These are phyloP conservation scores for Calonectria henricotiae DNA, from an alignment of 2,329 filamentous ascomycete genomes.

Conservation along the genomic window DNA sequence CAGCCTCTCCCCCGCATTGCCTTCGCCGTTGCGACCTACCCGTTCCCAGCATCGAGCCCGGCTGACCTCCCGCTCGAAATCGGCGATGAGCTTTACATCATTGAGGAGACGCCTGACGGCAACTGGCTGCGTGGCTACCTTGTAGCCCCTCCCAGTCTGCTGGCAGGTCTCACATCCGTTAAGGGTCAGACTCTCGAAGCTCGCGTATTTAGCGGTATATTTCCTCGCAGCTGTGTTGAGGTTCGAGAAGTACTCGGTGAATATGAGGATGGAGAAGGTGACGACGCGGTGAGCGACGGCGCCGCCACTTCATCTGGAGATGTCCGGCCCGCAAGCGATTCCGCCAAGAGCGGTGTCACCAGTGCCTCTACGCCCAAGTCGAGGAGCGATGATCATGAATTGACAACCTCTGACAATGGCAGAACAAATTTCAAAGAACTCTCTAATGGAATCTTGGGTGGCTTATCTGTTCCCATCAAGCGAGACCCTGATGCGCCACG, in stretches of 20 bases:
- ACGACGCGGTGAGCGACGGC: slow-evolving; percentile 59
- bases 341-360: slow-evolving; percentile 70
- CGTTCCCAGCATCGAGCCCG: slow-evolving; percentile 88
- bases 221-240: slow-evolving; percentile 94
- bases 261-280: slow-evolving; percentile 69
- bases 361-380: slow-evolving; percentile 58
- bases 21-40: slow-evolving; percentile 96
- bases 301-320: slow-evolving; percentile 50
- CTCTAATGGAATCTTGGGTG: slow-evolving; percentile 61
- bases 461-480: slow-evolving; percentile 65
- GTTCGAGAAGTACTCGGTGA: slow-evolving; percentile 93
- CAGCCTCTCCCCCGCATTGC: slow-evolving; percentile 96
- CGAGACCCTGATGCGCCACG: slow-evolving; percentile 80
- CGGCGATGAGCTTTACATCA: slow-evolving; percentile 98
- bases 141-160: slow-evolving; percentile 91
- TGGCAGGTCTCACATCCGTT: slow-evolving; percentile 91
- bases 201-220: slow-evolving; percentile 98
- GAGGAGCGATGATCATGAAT: slow-evolving; percentile 55
- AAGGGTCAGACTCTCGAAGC: slow-evolving; percentile 96
- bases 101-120: slow-evolving; percentile 93
- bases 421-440: slow-evolving; percentile 58
- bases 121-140: slow-evolving; percentile 97
- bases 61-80: slow-evolving; percentile 97
- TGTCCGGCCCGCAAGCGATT: slow-evolving; percentile 63
- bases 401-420: slow-evolving; percentile 46